These are phyloP conservation scores for Yamadazyma dushanensis DNA, from an alignment of 1,139 yeast species.

Conservation along the genomic window DNA sequence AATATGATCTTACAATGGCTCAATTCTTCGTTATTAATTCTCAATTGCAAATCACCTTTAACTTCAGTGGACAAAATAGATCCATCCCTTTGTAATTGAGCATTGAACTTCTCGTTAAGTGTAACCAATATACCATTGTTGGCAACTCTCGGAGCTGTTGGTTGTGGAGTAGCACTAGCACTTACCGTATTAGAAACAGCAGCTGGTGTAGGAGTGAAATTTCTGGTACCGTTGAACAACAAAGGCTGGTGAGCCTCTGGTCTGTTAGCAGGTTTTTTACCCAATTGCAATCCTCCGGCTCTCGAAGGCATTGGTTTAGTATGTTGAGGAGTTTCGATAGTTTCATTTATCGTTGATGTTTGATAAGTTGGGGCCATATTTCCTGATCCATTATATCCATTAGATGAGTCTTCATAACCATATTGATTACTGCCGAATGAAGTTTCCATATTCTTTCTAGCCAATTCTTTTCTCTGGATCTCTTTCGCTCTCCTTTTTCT, in stretches of 20 bases:
- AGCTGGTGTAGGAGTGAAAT: slow-evolving; percentile 15
- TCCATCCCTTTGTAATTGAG: slow-evolving; percentile 84
- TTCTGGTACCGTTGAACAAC: slow-evolving; percentile 21
- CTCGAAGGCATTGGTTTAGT: slow-evolving; percentile 38
- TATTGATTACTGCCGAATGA: slow-evolving; percentile 12
- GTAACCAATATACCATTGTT: slow-evolving; percentile 82
- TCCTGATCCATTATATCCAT: slow-evolving; percentile 5
- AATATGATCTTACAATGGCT: slow-evolving; percentile 67
- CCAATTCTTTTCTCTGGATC: slow-evolving; percentile 84
- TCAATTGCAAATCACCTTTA: slow-evolving; percentile 87
- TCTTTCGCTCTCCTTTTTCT: slow-evolving; percentile 95
- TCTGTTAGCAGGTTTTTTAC: slow-evolving; percentile 51
- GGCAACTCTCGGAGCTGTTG: slow-evolving; percentile 33
- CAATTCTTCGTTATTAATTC: slow-evolving; percentile 72
- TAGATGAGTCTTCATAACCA: slow-evolving; percentile 9
- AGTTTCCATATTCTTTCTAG: slow-evolving; percentile 52
- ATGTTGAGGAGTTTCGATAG: slow-evolving; percentile 13
- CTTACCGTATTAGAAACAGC: slow-evolving; percentile 3
- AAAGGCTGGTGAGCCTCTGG: slow-evolving; percentile 45
- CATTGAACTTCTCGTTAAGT: slow-evolving; percentile 74
- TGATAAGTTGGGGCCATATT: slow-evolving; percentile 30
- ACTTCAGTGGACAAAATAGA: slow-evolving; percentile 71
- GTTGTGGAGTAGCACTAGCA: slow-evolving; percentile 20
- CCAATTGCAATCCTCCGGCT: slow-evolving; percentile 76
- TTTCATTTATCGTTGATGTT: slow-evolving; percentile 27